Conservation (phyloP, 306 rosid genomes). For the Luffa acutangula region DNA sequence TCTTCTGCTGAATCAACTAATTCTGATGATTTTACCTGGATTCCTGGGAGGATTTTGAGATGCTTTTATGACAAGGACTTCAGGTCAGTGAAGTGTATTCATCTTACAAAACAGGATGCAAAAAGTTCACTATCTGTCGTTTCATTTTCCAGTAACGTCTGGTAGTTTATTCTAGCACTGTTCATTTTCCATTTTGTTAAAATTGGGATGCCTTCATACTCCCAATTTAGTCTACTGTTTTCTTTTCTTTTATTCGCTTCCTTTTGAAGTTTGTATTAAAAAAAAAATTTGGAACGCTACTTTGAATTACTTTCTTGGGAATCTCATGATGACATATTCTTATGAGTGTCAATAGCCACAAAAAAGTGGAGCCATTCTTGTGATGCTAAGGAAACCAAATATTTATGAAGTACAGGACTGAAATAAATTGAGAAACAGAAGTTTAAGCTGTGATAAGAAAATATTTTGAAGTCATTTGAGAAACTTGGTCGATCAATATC, state of each 20-base stretch:
- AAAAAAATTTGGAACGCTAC: background rate
- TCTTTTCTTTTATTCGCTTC: background rate
- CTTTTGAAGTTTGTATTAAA: background rate
- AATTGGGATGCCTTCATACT: background rate
- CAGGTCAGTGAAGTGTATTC: constrained; percentile 36
- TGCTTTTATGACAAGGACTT: constrained; percentile 95
- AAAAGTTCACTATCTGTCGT: background rate
- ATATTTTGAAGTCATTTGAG: background rate
- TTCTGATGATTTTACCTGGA: constrained; percentile 60
- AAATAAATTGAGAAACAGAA: background rate
- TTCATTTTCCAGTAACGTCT: background rate
- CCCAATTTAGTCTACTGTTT: background rate
- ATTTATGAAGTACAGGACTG: background rate
- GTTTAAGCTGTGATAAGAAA: background rate
- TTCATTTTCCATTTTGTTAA: background rate
- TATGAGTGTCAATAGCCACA: background rate
- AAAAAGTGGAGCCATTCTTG: background rate
- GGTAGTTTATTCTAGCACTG: background rate
- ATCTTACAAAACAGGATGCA: background rate
- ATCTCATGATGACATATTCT: background rate
- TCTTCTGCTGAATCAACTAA: constrained; percentile 33
- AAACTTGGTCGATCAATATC: background rate
- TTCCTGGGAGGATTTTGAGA: constrained; percentile 88
- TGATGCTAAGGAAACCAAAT: background rate
- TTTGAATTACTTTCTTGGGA: background rate